Evolutionary conservation across 2,329 filamentous ascomycete genomes (phyloP).

Genomic region (Colletotrichum abscissum): DNA sequence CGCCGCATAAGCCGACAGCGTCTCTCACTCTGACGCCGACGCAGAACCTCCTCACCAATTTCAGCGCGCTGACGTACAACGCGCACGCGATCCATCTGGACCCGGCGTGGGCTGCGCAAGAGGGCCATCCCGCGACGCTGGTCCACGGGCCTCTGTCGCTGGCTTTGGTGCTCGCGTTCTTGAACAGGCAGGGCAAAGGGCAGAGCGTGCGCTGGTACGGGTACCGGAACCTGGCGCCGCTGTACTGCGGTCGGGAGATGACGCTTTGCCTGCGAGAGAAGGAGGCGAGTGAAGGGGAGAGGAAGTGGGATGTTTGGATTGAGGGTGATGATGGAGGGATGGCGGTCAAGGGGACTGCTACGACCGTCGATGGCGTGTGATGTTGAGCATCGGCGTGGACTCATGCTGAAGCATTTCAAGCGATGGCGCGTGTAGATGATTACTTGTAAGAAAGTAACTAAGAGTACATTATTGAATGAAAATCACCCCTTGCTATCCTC

Average conservation of each 20-base stretch:
- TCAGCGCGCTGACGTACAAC: constrained; percentile 92
- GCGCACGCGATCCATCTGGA: constrained; percentile 93
- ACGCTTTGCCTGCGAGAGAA: constrained; percentile 72
- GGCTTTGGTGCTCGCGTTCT: constrained; percentile 77
- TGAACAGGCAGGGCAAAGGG: constrained; percentile 49
- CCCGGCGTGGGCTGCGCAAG: constrained; percentile 73
- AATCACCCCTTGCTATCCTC: no score
- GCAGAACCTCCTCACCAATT: constrained; percentile 83
- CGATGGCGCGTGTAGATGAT: not conserved
- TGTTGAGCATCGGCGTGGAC: not conserved
- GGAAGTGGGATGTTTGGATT: constrained; percentile 72
- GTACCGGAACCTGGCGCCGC: constrained; percentile 84
- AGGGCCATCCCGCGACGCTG: constrained; percentile 80
- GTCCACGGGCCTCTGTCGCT: constrained; percentile 90
- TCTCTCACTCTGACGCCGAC: constrained; percentile 71
- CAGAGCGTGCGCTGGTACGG: constrained; percentile 66
- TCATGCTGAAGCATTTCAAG: not conserved
- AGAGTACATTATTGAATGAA: no score
- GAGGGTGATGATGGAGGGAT: constrained; percentile 70
- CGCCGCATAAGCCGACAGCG: constrained; percentile 42
- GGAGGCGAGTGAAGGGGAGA: constrained; percentile 47
- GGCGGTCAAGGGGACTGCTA: constrained; percentile 68
- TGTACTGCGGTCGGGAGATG: constrained; percentile 80
- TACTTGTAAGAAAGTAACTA: no score
- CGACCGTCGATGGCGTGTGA: not conserved